Evolutionary conservation across 2,329 filamentous ascomycete genomes (phyloP), one percentile per base, ranked within the genome.

Genomic region (Exophiala viscosa): DNA sequence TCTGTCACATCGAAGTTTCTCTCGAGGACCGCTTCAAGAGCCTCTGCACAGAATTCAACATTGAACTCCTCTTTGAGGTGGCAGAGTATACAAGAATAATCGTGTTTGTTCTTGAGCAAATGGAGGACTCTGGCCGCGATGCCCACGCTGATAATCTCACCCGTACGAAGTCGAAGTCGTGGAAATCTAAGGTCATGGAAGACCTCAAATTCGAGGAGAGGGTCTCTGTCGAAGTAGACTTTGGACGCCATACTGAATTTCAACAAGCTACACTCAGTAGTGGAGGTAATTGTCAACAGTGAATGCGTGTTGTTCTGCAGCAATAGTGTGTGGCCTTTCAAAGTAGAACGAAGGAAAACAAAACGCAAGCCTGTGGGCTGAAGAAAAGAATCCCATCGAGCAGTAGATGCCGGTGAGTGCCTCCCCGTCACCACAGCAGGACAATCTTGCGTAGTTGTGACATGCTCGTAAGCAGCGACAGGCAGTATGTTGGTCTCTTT

Each of bases 81-180:
- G 15, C 44, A 51, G 14, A 32, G 32, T 17, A 46, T 44, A 33
- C 43, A 52, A 9, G 39, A 33, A 31, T 28, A 28, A 14, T 36
- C 18, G 20, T 45, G 39, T 4, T 20, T 17, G 7, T 41, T 31
- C 32, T 39, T 39, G 32, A 51, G 13, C 15, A 48, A 34, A 23
- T 32, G 43, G 5, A 55, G n/a, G 31, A 55, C 44, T 23, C 52
- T 32, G 10, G 44, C 36, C 2, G 48, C 52, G 44, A 55, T 51
- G 9, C 6, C n/a, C 3, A 55, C 20, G 20, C 42, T 43, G n/a
- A 55, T 23, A 8, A 55, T 32, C 23, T 55, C 52, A 10, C 20
- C 40, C 17, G 40, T 42, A 13, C 3, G 17, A 10, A 42, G 20
- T n/a, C 40, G 40, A n/a, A 42, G 40, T 13, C 20, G 18, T 18